phyloP scores from a whole-genome alignment of 2,329 filamentous ascomycete species.

The Diaporthe batatas region DNA sequence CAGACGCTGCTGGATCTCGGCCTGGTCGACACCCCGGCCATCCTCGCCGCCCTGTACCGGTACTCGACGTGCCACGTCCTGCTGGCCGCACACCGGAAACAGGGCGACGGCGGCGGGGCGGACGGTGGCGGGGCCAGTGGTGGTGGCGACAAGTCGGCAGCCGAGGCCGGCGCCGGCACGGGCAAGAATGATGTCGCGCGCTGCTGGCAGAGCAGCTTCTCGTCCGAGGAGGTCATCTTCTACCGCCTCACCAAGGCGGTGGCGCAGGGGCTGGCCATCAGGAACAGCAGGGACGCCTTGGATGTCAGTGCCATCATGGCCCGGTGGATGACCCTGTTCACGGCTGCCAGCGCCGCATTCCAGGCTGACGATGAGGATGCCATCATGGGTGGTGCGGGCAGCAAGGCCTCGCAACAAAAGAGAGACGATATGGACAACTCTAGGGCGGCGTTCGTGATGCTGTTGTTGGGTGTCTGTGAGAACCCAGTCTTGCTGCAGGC shows the following conservation, averaged over 20 bases:
- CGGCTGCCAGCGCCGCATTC: constrained; percentile 63
- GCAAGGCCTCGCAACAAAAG: constrained; percentile 57
- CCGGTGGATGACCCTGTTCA: constrained; percentile 71
- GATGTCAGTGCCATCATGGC: constrained; percentile 64
- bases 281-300: constrained; percentile 61
- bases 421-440: constrained; percentile 71
- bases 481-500: constrained; percentile 67
- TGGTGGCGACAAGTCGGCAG: constrained; percentile 5
- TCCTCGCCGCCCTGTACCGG: constrained; percentile 68
- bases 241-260: constrained; percentile 94
- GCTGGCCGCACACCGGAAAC: constrained; percentile 46
- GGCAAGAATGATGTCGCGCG: constrained; percentile 48
- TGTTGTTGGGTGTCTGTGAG: constrained; percentile 73
- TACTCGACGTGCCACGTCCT: constrained; percentile 66
- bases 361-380: constrained; percentile 58
- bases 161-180: constrained; percentile 22
- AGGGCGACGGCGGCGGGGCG: constrained; percentile 35
- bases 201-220: constrained; percentile 72
- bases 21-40: constrained; percentile 66
- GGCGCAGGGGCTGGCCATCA: constrained; percentile 65
- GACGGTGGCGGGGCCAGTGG: neutral
- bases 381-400: constrained; percentile 53
- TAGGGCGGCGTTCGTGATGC: constrained; percentile 73
- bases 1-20: constrained; percentile 65
- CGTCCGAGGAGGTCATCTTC: constrained; percentile 89